Conservation (phyloP, 768 basidiomycete genomes). For the Coprinopsis cinerea region DNA sequence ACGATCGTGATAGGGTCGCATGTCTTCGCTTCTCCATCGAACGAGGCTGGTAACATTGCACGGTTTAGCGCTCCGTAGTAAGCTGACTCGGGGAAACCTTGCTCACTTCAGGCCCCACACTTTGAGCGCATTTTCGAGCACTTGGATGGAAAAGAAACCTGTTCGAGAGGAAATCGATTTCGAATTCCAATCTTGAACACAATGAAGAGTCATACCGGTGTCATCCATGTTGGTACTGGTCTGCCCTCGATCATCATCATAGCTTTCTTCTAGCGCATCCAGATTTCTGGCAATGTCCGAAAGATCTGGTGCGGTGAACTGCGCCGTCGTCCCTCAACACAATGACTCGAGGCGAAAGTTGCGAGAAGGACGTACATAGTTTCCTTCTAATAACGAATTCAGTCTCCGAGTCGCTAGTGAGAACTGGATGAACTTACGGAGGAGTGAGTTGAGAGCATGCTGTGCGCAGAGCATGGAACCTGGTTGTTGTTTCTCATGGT, state of each 20-base stretch:
- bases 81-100: slow-evolving; percentile 15
- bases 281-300: slow-evolving; percentile 65
- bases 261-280: slow-evolving; percentile 59
- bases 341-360: background rate
- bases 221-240: slow-evolving; percentile 86
- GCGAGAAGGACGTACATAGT: slow-evolving; percentile 30
- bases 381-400: slow-evolving; percentile 29
- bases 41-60: slow-evolving; percentile 47
- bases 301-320: slow-evolving; percentile 81
- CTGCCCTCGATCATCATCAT: slow-evolving; percentile 41
- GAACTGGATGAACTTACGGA: slow-evolving; percentile 47
- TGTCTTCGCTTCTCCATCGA: slow-evolving; percentile 79
- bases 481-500: slow-evolving; percentile 72
- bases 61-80: slow-evolving; percentile 4
- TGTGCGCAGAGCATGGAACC: slow-evolving; percentile 87
- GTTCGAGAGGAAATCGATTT: background rate
- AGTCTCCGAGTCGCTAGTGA: slow-evolving; percentile 2
- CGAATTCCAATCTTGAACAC: background rate
- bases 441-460: slow-evolving; percentile 75
- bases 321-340: background rate
- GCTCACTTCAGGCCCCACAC: slow-evolving; percentile 87
- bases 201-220: slow-evolving; percentile 46
- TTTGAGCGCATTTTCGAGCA: slow-evolving; percentile 76
- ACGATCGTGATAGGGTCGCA: slow-evolving; percentile 66
- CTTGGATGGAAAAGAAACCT: slow-evolving; percentile 93